These are phyloP conservation scores for Colletotrichum trifolii DNA, from an alignment of 2,329 filamentous ascomycete species.

Conservation along the genomic window DNA sequence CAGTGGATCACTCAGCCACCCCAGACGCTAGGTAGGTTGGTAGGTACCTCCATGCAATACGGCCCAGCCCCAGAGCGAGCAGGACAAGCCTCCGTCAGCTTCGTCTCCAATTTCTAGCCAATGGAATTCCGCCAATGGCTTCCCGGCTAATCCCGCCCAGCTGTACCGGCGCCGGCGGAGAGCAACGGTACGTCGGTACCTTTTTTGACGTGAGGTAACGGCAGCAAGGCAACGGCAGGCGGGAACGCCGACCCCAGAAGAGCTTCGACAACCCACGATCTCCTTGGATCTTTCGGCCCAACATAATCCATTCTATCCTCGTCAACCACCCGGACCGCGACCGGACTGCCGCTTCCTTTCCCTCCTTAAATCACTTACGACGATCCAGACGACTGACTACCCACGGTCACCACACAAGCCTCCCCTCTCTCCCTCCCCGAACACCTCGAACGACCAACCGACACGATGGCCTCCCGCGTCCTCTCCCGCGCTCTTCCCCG, in stretches of 20 bases:
- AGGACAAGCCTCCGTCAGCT: not conserved
- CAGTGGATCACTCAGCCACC: conserved; percentile 29
- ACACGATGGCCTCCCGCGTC: conserved; percentile 60
- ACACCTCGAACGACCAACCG: conserved; percentile 14
- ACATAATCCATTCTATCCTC: too few species aligned
- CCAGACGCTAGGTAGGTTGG: conserved; percentile 3
- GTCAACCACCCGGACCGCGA: too few species aligned
- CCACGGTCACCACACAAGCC: not conserved
- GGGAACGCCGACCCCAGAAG: not conserved
- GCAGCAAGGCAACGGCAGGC: not conserved
- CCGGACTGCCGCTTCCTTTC: too few species aligned
- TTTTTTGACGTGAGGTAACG: conserved; percentile 26
- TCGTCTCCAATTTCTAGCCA: conserved; percentile 11
- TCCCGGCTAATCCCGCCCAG: conserved; percentile 34
- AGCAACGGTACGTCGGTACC: conserved; percentile 4
- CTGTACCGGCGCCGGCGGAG: conserved; percentile 29
- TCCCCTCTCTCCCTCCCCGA: not conserved
- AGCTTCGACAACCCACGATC: not conserved
- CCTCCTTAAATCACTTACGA: too few species aligned
- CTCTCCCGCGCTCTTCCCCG: conserved; percentile 50
- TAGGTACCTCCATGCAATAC: too few species aligned
- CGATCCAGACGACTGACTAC: too few species aligned
- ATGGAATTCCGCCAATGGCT: conserved; percentile 22
- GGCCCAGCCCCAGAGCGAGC: conserved; percentile 9
- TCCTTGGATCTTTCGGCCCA: too few species aligned